Evolutionary conservation across 2,329 filamentous ascomycete species (phyloP).

Genomic region (Coleophoma eucalyptorum): DNA sequence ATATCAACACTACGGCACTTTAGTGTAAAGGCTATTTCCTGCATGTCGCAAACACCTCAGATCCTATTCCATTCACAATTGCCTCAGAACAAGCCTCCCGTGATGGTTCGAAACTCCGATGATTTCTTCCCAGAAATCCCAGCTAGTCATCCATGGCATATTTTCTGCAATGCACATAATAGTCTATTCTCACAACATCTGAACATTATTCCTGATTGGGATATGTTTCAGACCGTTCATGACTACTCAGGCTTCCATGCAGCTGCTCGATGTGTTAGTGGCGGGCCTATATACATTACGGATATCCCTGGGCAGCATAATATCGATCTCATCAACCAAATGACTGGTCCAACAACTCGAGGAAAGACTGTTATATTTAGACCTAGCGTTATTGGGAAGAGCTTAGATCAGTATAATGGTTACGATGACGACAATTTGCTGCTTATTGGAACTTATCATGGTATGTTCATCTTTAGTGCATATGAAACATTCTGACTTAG

Average conservation of each 20-base stretch:
- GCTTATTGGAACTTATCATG: slow-evolving; percentile 76
- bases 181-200: slow-evolving; percentile 77
- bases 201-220: slow-evolving; percentile 82
- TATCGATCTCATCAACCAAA: slow-evolving; percentile 69
- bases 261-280: slow-evolving; percentile 83
- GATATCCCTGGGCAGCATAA: slow-evolving; percentile 84
- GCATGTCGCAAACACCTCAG: slow-evolving; percentile 90
- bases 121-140: slow-evolving; percentile 87
- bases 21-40: slow-evolving; percentile 74
- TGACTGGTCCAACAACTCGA: slow-evolving; percentile 70
- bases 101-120: slow-evolving; percentile 80
- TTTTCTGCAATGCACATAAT: slow-evolving; percentile 93
- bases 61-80: slow-evolving; percentile 83
- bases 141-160: slow-evolving; percentile 86
- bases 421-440: slow-evolving; percentile 73
- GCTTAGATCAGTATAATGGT: slow-evolving; percentile 67
- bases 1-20: slow-evolving; percentile 76
- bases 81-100: slow-evolving; percentile 67
- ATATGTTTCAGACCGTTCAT: slow-evolving; percentile 65
- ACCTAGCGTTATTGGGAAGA: slow-evolving; percentile 70
- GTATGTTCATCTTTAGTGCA: slow-evolving; percentile 29
- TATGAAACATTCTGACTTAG: slow-evolving; percentile 4
- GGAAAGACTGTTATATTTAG: slow-evolving; percentile 78
- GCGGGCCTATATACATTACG: slow-evolving; percentile 92
- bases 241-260: slow-evolving; percentile 80